Evolutionary conservation across 768 basidiomycete species (phyloP), one percentile per base, ranked within the genome.

Genomic region (Termitomyces sp.): DNA sequence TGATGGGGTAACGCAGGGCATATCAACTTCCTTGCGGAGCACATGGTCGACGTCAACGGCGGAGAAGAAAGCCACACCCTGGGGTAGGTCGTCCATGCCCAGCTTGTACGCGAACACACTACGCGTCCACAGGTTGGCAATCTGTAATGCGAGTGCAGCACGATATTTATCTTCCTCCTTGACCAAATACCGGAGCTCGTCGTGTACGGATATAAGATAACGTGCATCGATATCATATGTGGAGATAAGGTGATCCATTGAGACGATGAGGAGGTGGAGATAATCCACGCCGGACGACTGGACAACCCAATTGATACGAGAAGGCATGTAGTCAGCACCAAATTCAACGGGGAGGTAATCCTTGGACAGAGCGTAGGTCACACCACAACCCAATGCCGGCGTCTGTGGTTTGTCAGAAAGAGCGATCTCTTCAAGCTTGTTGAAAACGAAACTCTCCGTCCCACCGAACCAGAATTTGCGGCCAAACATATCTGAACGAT

Each of bases 281-380:
- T 99, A 98, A 72, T 98, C 97, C 46, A 98, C 96, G 4, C 96
- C 97, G 0, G 95, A 97, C 4, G 95, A 98, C 68, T 98, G 97
- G 6, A 98, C 97, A 51, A 95, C 97, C 97, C 97, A 98, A 69
- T 99, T 99, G 76, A 98, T 95, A 46, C 97, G 85, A 6, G 94
- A 97, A 0, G 97, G 89, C 82, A 98, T 88, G 71, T 92, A 98
- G 63, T 95, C 92, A 0, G 87, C 72, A 13, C 91, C 92, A 61
- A 93, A 92, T 58, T 81, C 83, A 36, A 84, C 83, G 0, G 90
- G 89, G 2, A 99, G 82, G 68, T 93, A 88, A 61, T 90, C 87
- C 73, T 92, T 95, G 32, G 89, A 89, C n/a, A 99, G 79, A 0
- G 96, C 96, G 52, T 89, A 83, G 1, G 97, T 98, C 46, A 99